Evolutionary conservation across 805 yeast species (phyloP), one percentile per base, ranked within the genome.

Genomic region (Zygoascus biomembranicola): DNA sequence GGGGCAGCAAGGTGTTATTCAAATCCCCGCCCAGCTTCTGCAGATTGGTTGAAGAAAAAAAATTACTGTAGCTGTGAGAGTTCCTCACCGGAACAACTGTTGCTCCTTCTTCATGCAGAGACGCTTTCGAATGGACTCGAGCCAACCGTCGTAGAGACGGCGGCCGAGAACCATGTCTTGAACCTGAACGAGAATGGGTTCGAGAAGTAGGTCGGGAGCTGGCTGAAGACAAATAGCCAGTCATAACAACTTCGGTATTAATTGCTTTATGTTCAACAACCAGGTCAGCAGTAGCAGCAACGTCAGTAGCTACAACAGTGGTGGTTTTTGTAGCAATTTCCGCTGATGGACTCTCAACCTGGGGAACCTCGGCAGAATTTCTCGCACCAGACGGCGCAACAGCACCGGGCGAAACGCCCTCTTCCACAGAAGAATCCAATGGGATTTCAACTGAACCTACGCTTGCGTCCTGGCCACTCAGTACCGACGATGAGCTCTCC

Each of bases 1-100:
- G 39, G 16, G 39, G 16, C 39, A 35, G 16, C 49, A 16, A 32
- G 16, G 5, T 43, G 26, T 16, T 41, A 18, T 10, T 46, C 32
- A 39, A n/a, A 20, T n/a, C 47, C 37, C 32, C 46, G 19, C 43
- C 32, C 26, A 32, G 44, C 47, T 19, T 49, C 41, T 37, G 37
- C 23, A 54, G 49, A 20, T 48, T 54, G 39, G 49, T 53, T 43
- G 54, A 52, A 18, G 49, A 57, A 41, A 48, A 52, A n/a, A 44
- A 39, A 26, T 50, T 51, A 43, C 54, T 55, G 18, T 52, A 54
- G 46, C 53, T 50, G 26, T 51, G 56, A 18, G 42, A 31, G 14
- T 11, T 32, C 14, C 42, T 31, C 47, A 18, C 26, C 5, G 26
- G 26, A 44, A 10, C 18, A 11, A 16, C n/a, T 13, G 20, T 18